Evolutionary conservation across 2,329 filamentous ascomycete species (phyloP).

Genomic region (Colletotrichum eleusines): DNA sequence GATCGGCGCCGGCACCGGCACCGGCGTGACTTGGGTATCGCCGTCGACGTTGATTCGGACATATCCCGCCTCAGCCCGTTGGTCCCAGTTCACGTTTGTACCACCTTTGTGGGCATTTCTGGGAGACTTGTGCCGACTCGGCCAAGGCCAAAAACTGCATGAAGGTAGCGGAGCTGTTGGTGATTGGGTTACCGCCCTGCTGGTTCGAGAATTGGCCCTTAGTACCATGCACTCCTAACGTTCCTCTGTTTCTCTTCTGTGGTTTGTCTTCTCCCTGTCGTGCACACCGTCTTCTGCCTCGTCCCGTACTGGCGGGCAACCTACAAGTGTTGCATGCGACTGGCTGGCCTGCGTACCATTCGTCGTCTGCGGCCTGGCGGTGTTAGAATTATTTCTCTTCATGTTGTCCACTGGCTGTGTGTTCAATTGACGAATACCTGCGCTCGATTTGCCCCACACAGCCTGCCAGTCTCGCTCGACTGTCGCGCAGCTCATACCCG

Average conservation of each 20-base stretch:
- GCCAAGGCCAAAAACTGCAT: slow-evolving; percentile 10
- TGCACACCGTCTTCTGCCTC: not conserved
- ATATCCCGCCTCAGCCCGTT: slow-evolving; percentile 24
- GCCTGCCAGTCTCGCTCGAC: slow-evolving; percentile 6
- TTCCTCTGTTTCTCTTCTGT: not conserved
- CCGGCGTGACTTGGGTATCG: slow-evolving; percentile 25
- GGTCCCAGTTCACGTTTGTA: slow-evolving; percentile 24
- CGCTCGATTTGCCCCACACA: not conserved
- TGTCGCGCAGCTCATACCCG: slow-evolving; percentile 1
- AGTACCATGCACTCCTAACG: slow-evolving; percentile 12
- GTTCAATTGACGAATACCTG: not conserved
- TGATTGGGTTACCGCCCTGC: slow-evolving; percentile 27
- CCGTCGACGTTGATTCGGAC: slow-evolving; percentile 14
- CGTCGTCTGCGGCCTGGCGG: not conserved
- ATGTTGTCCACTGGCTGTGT: not conserved
- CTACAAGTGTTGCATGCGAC: not conserved
- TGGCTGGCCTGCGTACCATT: not conserved
- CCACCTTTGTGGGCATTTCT: slow-evolving; percentile 4
- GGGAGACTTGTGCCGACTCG: slow-evolving; percentile 6
- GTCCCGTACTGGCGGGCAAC: not conserved
- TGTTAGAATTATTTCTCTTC: not conserved
- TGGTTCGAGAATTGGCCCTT: slow-evolving; percentile 24
- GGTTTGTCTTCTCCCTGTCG: slow-evolving; percentile 2
- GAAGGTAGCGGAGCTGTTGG: slow-evolving; percentile 3
- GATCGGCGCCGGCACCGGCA: slow-evolving; percentile 3